Evolutionary conservation across 192 early-diverging fungal genomes (phyloP).

Genomic region (Neocallimastix lanati): DNA sequence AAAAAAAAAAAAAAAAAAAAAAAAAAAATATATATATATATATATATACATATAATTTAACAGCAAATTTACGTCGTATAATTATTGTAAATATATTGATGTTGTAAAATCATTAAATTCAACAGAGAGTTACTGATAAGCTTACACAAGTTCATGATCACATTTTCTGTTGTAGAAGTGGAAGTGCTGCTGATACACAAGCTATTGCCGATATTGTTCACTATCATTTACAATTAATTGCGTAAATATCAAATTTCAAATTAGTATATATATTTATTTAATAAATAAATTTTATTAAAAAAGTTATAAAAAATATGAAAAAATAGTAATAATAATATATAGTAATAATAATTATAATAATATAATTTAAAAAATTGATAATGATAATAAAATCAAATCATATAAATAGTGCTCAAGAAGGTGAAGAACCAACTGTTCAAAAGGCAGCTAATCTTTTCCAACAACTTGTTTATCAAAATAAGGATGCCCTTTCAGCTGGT

Average conservation of each 20-base stretch:
- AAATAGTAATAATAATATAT: neutral
- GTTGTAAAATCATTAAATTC: too few relatives aligned
- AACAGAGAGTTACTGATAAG: conserved; percentile 82
- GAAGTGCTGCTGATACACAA: conserved; percentile 95
- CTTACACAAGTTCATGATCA: conserved; percentile 84
- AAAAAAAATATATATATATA: too few relatives aligned
- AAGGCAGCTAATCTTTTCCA: conserved; percentile 83
- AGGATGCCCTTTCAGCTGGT: conserved; percentile 65
- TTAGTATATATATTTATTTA: too few relatives aligned
- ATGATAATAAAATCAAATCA: too few relatives aligned
- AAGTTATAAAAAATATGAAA: too few relatives aligned
- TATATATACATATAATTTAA: too few relatives aligned
- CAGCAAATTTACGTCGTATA: too few relatives aligned
- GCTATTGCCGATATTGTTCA: conserved; percentile 93
- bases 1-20: too few relatives aligned
- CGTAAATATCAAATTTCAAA: conserved; percentile 22
- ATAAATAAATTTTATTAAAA: too few relatives aligned
- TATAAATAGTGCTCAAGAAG: conserved; percentile 56
- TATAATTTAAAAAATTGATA: too few relatives aligned
- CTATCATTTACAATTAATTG: conserved; percentile 85
- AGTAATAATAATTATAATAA: too few relatives aligned
- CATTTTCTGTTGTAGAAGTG: conserved; percentile 96
- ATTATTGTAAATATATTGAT: too few relatives aligned
- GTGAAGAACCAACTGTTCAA: conserved; percentile 62
- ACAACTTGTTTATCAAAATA: conserved; percentile 86